Conservation (phyloP, 2,329 filamentous ascomycete species). For the Colletotrichum caudatum region DNA sequence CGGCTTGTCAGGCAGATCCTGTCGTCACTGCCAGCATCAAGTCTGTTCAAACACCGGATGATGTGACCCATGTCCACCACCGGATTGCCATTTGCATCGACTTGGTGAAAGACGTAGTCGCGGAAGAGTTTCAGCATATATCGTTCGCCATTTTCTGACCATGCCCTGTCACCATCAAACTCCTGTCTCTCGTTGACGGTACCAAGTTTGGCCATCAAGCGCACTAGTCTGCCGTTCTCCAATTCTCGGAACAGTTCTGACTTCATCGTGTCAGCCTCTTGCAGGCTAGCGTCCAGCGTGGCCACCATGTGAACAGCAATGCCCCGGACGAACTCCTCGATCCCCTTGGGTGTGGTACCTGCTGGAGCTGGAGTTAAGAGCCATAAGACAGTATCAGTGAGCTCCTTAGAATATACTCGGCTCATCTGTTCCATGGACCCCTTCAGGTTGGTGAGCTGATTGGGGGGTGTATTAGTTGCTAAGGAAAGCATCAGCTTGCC, state of each 20-base stretch:
- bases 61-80: conserved; percentile 91
- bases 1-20: conserved; percentile 86
- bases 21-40: conserved; percentile 91
- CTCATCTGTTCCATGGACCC: conserved; percentile 81
- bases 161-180: conserved; percentile 79
- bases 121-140: conserved; percentile 95
- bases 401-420: conserved; percentile 80
- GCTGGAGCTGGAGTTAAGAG: conserved; percentile 76
- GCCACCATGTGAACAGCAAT: conserved; percentile 83
- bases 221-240: conserved; percentile 88
- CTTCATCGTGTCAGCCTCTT: conserved; percentile 79
- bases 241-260: conserved; percentile 82
- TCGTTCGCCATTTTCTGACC: conserved; percentile 93
- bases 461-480: conserved; percentile 73
- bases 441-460: conserved; percentile 70
- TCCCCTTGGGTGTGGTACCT: conserved; percentile 71
- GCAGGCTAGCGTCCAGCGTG: conserved; percentile 82
- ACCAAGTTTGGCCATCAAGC: conserved; percentile 84
- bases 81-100: conserved; percentile 85
- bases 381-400: conserved; percentile 86
- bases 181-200: conserved; percentile 92
- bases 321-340: conserved; percentile 82
- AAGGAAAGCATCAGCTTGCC: conserved; percentile 87
- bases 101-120: conserved; percentile 97
- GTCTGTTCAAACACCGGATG: conserved; percentile 86